Evolutionary conservation across 2,329 filamentous ascomycete genomes (phyloP), one percentile per base, ranked within the genome.

Genomic region (Tolypocladium capitatum): DNA sequence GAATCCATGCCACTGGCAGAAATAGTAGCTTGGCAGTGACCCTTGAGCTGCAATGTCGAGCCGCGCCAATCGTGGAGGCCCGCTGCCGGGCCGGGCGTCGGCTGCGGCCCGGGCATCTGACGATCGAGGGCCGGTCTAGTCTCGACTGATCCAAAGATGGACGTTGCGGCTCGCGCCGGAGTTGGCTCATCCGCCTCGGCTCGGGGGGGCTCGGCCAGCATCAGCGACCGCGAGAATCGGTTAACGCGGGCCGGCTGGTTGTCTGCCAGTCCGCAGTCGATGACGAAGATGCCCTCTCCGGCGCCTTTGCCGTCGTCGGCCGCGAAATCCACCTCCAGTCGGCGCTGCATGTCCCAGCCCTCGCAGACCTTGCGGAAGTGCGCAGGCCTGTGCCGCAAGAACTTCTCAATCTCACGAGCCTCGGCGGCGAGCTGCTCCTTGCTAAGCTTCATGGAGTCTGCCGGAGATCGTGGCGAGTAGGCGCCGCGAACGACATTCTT

Each of bases 261-360:
- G 52, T 84, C 77, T 28, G 78, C 77, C n/a, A 80, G 64, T 1
- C 86, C 88, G 57, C 83, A 84, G 32, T 80, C 74, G 43, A 96
- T 73, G 3, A 94, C 75, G 27, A 94, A 72, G 35, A 94, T 69
- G 16, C 74, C 75, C 63, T 96, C 91, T 20, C 89, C 89, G 27
- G 81, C 83, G 44, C 81, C 78, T 47, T 78, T 71, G n/a, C 79
- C 78, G 64, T 92, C 85, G 54, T 90, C 86, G 20, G 79, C 81
- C 36, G 84, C 84, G 65, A 96, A 97, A 60, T 98, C 92, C 2
- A 95, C 87, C 57, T 92, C 84, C 3, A 97, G 69, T 52, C 72
- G 81, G 51, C 89, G 79, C 46, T 81, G 81, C 90, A 97, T 97
- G 58, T 97, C 86, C 91, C 92, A 97, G 2, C 85, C 84, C 40